phyloP scores from a whole-genome alignment of 352 stramenopile genomes.

The Phytopythium aichiense region DNA sequence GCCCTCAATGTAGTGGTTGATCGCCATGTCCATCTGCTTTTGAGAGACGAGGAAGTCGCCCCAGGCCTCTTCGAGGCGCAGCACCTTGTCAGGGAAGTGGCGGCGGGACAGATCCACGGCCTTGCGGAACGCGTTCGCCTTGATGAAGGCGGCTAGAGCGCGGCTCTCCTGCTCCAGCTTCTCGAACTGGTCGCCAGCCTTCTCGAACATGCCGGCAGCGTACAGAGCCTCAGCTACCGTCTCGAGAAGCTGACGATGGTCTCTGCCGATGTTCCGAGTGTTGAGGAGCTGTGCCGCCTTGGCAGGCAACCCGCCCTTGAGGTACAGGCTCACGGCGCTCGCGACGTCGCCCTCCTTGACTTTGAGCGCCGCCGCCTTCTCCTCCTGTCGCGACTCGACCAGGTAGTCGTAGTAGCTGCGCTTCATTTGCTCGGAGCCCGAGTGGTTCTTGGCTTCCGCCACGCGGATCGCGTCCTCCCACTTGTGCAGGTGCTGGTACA shows the following conservation, averaged over 20 bases:
- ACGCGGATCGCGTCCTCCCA: conserved; percentile 94
- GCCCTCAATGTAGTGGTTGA: conserved; percentile 96
- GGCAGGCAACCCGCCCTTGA: conserved; percentile 90
- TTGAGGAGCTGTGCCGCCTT: conserved; percentile 88
- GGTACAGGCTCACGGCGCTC: conserved; percentile 89
- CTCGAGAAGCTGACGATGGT: conserved; percentile 88
- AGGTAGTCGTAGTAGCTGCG: conserved; percentile 92
- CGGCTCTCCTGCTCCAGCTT: conserved; percentile 90
- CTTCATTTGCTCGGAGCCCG: conserved; percentile 84
- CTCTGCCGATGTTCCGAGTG: conserved; percentile 81
- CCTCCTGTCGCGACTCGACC: conserved; percentile 89
- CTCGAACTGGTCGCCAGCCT: conserved; percentile 93
- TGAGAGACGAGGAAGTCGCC: conserved; percentile 91
- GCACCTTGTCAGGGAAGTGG: conserved; percentile 88
- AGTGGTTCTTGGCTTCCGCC: conserved; percentile 81
- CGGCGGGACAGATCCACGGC: conserved; percentile 91
- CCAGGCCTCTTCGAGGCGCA: conserved; percentile 91
- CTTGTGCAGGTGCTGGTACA: conserved; percentile 94
- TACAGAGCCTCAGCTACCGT: conserved; percentile 89
- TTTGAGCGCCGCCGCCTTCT: conserved; percentile 89
- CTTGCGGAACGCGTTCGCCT: conserved; percentile 90
- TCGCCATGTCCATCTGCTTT: conserved; percentile 95
- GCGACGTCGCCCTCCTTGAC: conserved; percentile 90
- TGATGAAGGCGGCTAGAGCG: conserved; percentile 90
- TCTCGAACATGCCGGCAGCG: conserved; percentile 89